Conservation (phyloP, 2,329 filamentous ascomycete genomes). For the Aspergillus alliaceus region DNA sequence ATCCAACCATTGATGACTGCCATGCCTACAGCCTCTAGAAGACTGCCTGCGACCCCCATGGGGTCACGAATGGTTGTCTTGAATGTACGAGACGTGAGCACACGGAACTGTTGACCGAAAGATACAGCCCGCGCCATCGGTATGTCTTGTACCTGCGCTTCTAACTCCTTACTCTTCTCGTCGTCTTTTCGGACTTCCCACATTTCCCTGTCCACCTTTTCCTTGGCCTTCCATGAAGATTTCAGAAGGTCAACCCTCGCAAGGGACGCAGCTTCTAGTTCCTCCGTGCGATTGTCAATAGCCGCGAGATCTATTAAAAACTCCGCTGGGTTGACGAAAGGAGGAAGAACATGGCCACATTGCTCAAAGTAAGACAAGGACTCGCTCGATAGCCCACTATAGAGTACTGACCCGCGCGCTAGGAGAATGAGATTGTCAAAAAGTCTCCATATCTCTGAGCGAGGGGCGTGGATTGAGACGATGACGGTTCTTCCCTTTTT, state of each 20-base stretch:
- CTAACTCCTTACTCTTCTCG: not conserved
- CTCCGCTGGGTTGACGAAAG: conserved; percentile 77
- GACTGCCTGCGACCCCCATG: conserved; percentile 69
- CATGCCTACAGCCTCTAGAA: conserved; percentile 70
- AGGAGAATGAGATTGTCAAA: conserved; percentile 72
- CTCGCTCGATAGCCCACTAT: conserved; percentile 59
- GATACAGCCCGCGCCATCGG: conserved; percentile 48
- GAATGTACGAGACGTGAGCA: conserved; percentile 68
- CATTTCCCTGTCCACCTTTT: conserved; percentile 5
- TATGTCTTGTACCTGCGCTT: not conserved
- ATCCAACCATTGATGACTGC: conserved; percentile 71
- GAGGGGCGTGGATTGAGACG: conserved; percentile 73
- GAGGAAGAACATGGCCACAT: conserved; percentile 62
- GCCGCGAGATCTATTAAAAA: conserved; percentile 74
- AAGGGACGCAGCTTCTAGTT: conserved; percentile 62
- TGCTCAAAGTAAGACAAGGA: conserved; percentile 65
- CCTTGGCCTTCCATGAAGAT: conserved; percentile 53
- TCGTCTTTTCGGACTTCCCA: not conserved
- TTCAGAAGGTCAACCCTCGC: conserved; percentile 63
- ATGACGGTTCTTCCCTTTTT: conserved; percentile 69
- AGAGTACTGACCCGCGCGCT: conserved; percentile 67
- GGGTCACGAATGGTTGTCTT: conserved; percentile 75
- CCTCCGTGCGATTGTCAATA: conserved; percentile 68
- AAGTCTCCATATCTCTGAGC: conserved; percentile 76
- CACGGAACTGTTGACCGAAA: conserved; percentile 62